phyloP scores from a whole-genome alignment of 768 basidiomycete genomes.

The Hygrophoropsis aurantiaca region DNA sequence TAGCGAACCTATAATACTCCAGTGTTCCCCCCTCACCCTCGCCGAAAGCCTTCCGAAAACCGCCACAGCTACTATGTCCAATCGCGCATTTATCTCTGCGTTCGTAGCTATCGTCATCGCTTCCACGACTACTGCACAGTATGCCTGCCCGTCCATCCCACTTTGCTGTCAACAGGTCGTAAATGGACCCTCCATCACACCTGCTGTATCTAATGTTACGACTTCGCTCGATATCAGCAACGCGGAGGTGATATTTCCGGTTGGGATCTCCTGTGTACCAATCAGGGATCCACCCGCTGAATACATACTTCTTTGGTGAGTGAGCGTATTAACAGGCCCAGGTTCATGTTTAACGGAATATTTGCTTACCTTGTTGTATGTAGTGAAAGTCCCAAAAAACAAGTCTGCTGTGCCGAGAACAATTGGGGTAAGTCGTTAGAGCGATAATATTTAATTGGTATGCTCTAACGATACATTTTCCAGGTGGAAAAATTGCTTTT shows the following conservation, averaged over 20 bases:
- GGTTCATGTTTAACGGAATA: background rate
- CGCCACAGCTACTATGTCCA: no score
- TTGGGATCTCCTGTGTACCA: conserved; percentile 4
- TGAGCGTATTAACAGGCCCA: background rate
- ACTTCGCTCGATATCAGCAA: background rate
- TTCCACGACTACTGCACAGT: conserved; percentile 35
- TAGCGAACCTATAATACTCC: no score
- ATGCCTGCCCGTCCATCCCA: conserved; percentile 1
- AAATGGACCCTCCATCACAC: background rate
- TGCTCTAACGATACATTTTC: no score
- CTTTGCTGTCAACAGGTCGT: conserved; percentile 5
- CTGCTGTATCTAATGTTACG: background rate
- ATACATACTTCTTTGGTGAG: conserved; percentile 4
- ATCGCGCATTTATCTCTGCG: no score
- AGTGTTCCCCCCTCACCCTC: no score
- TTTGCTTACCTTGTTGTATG: no score
- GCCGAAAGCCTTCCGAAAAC: no score
- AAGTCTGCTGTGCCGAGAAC: conserved; percentile 5
- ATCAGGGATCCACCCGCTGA: background rate
- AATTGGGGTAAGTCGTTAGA: conserved; percentile 8
- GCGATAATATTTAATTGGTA: no score
- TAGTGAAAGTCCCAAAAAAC: conserved; percentile 1
- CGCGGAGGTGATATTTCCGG: background rate
- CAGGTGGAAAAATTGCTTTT: conserved; percentile 1
- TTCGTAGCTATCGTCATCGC: background rate